Conservation (phyloP, 2,329 filamentous ascomycete genomes). For the Venturia pyrina region DNA sequence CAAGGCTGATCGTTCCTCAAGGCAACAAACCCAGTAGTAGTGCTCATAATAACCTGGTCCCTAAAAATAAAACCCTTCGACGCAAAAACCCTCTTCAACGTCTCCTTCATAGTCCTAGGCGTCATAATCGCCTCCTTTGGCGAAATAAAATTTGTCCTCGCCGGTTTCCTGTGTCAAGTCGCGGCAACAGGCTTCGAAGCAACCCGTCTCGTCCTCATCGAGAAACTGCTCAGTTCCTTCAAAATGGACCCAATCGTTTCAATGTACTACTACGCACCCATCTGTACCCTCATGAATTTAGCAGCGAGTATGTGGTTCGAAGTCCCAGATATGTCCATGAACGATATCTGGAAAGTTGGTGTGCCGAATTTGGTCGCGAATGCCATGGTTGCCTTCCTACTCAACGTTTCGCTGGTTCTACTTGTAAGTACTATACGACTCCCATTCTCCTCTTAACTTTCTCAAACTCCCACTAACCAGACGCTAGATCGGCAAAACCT, state of each 20-base stretch:
- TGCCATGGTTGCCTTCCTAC: slow-evolving; percentile 16
- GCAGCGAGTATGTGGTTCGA: slow-evolving; percentile 15
- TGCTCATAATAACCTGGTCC: slow-evolving; percentile 16
- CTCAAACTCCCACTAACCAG: not conserved
- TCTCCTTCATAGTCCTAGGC: slow-evolving; percentile 17
- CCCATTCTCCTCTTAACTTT: not conserved
- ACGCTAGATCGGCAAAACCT: slow-evolving; percentile 18
- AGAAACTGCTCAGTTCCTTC: slow-evolving; percentile 16
- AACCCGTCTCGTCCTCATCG: slow-evolving; percentile 16
- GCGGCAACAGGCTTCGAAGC: slow-evolving; percentile 16
- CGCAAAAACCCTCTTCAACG: slow-evolving; percentile 16
- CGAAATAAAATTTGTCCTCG: slow-evolving; percentile 17
- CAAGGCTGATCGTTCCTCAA: not conserved
- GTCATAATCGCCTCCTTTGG: slow-evolving; percentile 17
- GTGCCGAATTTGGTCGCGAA: slow-evolving; percentile 15
- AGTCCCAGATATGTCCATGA: slow-evolving; percentile 14
- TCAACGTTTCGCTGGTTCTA: slow-evolving; percentile 17
- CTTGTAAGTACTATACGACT: slow-evolving; percentile 13
- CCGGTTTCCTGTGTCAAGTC: slow-evolving; percentile 17
- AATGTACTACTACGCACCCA: slow-evolving; percentile 18
- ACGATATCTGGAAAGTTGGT: slow-evolving; percentile 16
- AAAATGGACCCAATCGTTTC: slow-evolving; percentile 19
- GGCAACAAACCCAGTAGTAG: slow-evolving; percentile 17
- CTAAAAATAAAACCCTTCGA: slow-evolving; percentile 16
- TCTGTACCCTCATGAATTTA: slow-evolving; percentile 17